Conservation (phyloP, 2,329 filamentous ascomycete genomes). For the Elsinoe perseae region DNA sequence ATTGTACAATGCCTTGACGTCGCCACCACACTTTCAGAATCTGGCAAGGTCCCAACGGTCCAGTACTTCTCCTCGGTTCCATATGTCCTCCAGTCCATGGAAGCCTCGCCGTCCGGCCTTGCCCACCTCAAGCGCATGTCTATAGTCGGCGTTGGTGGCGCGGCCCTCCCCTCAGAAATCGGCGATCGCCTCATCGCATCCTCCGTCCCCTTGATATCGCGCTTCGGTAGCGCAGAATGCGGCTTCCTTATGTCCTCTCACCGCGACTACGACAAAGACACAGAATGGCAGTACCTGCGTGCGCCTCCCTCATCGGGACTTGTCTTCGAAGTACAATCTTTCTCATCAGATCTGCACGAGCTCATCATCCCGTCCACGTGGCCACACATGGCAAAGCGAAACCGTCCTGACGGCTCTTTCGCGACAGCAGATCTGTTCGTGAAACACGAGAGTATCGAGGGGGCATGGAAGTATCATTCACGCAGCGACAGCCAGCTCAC, state of each 20-base stretch:
- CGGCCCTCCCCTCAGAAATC: constrained; percentile 46
- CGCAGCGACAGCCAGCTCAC: constrained; percentile 55
- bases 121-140: constrained; percentile 45
- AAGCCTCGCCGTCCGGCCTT: constrained; percentile 38
- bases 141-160: constrained; percentile 57
- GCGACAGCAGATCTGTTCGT: constrained; percentile 57
- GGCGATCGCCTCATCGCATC: constrained; percentile 47
- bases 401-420: constrained; percentile 53
- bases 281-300: constrained; percentile 56
- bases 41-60: constrained; percentile 30
- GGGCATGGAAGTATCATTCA: constrained; percentile 57
- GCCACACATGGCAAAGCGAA: constrained; percentile 54
- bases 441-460: constrained; percentile 42
- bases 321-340: background rate
- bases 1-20: constrained; percentile 42
- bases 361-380: constrained; percentile 49
- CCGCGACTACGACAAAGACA: constrained; percentile 47
- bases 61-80: constrained; percentile 57
- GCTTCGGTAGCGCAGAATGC: constrained; percentile 60
- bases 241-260: constrained; percentile 58
- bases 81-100: constrained; percentile 49
- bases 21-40: constrained; percentile 26
- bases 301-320: background rate
- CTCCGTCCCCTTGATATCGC: constrained; percentile 51
- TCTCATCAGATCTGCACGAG: constrained; percentile 39